Evolutionary conservation across 2,329 filamentous ascomycete genomes (phyloP).

Genomic region (Cladorrhinum sp.): DNA sequence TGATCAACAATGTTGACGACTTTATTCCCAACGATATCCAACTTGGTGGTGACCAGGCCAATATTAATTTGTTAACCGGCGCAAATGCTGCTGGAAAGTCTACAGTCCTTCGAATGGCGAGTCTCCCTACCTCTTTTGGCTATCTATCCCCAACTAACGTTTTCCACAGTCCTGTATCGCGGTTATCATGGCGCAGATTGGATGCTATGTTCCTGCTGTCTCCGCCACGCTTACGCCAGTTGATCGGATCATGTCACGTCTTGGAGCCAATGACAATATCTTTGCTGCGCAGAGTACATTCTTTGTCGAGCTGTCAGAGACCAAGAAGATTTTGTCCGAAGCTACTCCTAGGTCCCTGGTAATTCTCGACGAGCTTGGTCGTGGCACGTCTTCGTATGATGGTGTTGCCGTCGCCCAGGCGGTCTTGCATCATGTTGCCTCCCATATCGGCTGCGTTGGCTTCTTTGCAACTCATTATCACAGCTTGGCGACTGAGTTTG

Average conservation of each 20-base stretch:
- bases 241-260: conserved; percentile 96
- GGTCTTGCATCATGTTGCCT: conserved; percentile 92
- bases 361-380: conserved; percentile 93
- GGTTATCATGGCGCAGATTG: conserved; percentile 96
- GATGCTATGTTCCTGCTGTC: conserved; percentile 82
- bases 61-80: conserved; percentile 88
- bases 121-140: conserved; percentile 28
- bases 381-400: conserved; percentile 92
- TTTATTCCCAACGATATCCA: conserved; percentile 96
- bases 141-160: conserved; percentile 27
- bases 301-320: conserved; percentile 95
- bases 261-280: conserved; percentile 98
- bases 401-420: conserved; percentile 95
- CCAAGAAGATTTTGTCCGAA: conserved; percentile 94
- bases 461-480: conserved; percentile 99
- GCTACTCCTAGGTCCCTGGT: conserved; percentile 92
- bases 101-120: conserved; percentile 88
- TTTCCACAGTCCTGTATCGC: conserved; percentile 75
- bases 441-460: conserved; percentile 87
- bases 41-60: conserved; percentile 75
- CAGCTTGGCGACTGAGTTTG: conserved; percentile 86
- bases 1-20: conserved; percentile 82
- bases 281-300: conserved; percentile 97
- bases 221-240: conserved; percentile 83
- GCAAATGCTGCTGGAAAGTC: conserved; percentile 98